Base-by-base conservation (phyloP, 306 rosid species). In the Gastrolobium bilobum region DNA sequence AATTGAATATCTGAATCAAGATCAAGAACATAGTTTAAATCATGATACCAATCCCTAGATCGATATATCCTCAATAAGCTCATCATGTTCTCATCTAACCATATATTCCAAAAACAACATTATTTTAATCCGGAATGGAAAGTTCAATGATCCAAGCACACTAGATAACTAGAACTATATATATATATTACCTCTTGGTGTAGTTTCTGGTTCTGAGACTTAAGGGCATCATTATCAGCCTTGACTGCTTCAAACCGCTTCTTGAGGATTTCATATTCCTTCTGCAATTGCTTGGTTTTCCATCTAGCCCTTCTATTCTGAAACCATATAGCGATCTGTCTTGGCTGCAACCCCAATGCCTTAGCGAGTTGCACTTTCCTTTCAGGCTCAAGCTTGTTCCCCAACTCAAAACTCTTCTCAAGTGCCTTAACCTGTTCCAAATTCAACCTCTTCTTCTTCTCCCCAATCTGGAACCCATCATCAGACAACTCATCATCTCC, bases 261-360 rank as follows among this genome's bases (percentile, higher is more conserved):
- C 88, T 85, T 91, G 77, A 93, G 83, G 1, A 84, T 73, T 10
- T 91, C 84, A 13, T 84, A 93, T 35, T 93, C 93, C 74, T 84
- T 93, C 79, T 93, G 95, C 74, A 93, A 75, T 3, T 90, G 94
- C 86, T 91, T 93, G 7, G 97, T 91, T 75, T 93, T 93, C 95
- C 95, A 93, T 69, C 98, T 87, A 3, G 98, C 98, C 40, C 98
- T 90, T 39, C 98, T 83, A 50, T 93, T 93, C 89, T 93, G 98
- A 50, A 93, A 93, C 98, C 98, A 93, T 34, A 93, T 91, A 26
- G 98, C 93, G 39, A 93, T 54, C 68, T 93, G 98, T 62, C 98
- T 86, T 2, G 97, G 98, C 60, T 91, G 95, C 73, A 93, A 66
- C 8, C 92, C 92, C 54, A 93, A 58, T 2, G 92, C 90, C 85